phyloP scores from a whole-genome alignment of 352 stramenopile species.

The Phytopythium oedochilum region DNA sequence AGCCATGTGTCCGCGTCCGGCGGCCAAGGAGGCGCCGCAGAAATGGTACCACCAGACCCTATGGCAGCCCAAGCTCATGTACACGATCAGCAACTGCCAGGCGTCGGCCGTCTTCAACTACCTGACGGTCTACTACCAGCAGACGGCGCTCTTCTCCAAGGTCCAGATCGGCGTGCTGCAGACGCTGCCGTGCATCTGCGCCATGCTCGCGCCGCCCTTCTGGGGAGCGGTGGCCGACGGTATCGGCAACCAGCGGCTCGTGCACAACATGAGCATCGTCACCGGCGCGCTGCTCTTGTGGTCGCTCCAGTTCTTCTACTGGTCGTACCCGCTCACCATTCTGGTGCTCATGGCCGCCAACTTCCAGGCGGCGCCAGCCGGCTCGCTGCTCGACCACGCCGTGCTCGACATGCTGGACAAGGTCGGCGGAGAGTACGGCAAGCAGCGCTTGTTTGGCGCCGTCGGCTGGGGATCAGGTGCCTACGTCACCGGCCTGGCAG shows the following conservation, averaged over 20 bases:
- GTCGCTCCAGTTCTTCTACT: constrained; percentile 43
- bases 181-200: constrained; percentile 52
- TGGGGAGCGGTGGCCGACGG: constrained; percentile 70
- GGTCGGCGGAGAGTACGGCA: constrained; percentile 76
- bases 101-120: constrained; percentile 73
- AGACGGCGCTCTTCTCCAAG: constrained; percentile 60
- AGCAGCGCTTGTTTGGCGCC: constrained; percentile 75
- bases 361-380: constrained; percentile 50
- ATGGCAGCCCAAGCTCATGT: constrained; percentile 78
- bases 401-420: constrained; percentile 60
- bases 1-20: constrained; percentile 15
- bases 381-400: constrained; percentile 67
- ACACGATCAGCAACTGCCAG: constrained; percentile 55
- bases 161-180: constrained; percentile 74
- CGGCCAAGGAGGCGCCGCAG: not conserved
- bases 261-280: constrained; percentile 62
- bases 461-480: constrained; percentile 59
- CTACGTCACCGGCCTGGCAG: constrained; percentile 64
- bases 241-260: constrained; percentile 50
- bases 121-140: constrained; percentile 68
- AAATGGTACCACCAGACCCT: constrained; percentile 11
- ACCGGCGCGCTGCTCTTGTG: constrained; percentile 56
- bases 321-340: constrained; percentile 45
- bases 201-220: constrained; percentile 62
- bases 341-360: constrained; percentile 56